Base-by-base conservation (phyloP, 768 basidiomycete species). In the Clitopilus hobsonii region DNA sequence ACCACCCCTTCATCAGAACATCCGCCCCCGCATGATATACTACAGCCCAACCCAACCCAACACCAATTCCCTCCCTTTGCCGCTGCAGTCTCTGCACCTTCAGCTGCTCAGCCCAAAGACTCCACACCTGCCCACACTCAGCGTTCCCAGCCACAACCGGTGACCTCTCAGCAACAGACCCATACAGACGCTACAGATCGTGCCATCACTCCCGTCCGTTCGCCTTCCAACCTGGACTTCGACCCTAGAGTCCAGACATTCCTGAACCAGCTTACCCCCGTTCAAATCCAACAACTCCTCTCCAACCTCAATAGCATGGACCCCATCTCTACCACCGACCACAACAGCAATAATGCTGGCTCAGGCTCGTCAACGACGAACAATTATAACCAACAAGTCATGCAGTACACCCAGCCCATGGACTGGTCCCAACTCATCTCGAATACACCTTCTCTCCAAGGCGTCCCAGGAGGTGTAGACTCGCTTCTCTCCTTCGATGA, bases 251-350 rank as follows among this genome's bases (percentile, higher is more conserved):
- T 84, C 36, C 80, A 83, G 58, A 65, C 73, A 8, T 71, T 81
- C 6, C 69, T 86, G 29, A 74, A 80, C 47, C 79, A 80, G 54
- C 70, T 87, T 23, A 74, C 80, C 0, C 83, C 84, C 0, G 61
- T 66, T 0, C 83, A 86, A 60, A 74, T 88, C 51, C 84, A 86
- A 56, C 78, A 81, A 52, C 69, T 88, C 6, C 69, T 86, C 16
- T 69, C 73, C 0, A 73, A 78, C 0, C 70, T 85, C 23, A 65
- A 75, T 20, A 60, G 68, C 5, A 48, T 70, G 30, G 74, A 75
- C 60, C 65, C 57, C 51, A 20, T 48, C 48, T 36, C 62, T 57
- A 25, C 52, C 57, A 48, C 61, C 54, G 32, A 53, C 26, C 58
- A 61, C 62, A 48, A 20, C 18, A 28, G 16, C 8, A 5, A 16